Percentiles rank a stretch among this genome's conserved stretches.
Conservation (phyloP, 2,329 filamentous ascomycete genomes). For the Ustulina deusta region DNA sequence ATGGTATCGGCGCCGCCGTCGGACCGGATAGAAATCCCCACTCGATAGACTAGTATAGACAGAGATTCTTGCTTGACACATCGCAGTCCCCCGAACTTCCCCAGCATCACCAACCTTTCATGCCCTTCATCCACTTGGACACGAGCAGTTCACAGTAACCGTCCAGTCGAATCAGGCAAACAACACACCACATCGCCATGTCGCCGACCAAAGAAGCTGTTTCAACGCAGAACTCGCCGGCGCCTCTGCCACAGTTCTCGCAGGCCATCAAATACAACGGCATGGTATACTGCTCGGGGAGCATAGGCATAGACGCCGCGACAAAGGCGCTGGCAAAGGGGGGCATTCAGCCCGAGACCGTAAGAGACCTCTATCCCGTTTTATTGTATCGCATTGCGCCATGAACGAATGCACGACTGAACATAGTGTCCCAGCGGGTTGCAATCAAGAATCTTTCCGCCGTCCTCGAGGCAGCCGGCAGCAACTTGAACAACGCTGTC, state of each 20-base stretch:
- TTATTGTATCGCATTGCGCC: no score
- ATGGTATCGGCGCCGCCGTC: not conserved
- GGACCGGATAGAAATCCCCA: not conserved
- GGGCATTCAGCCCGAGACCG: slow-evolving; percentile 64
- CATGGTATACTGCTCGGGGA: slow-evolving; percentile 78
- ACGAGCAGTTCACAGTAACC: not conserved
- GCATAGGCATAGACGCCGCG: slow-evolving; percentile 68
- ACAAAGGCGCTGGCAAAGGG: slow-evolving; percentile 68
- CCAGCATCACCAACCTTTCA: not conserved
- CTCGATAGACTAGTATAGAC: no score
- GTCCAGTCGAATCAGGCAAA: not conserved
- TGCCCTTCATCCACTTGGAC: not conserved
- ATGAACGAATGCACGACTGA: slow-evolving; percentile 21
- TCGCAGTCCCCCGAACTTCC: not conserved
- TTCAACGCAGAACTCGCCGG: slow-evolving; percentile 61
- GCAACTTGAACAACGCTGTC: slow-evolving; percentile 69
- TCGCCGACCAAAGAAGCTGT: slow-evolving; percentile 48
- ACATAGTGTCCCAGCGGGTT: slow-evolving; percentile 58
- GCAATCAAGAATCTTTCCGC: slow-evolving; percentile 69
- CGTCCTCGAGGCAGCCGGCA: slow-evolving; percentile 71
- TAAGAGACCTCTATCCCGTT: slow-evolving; percentile 48
- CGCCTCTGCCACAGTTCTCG: slow-evolving; percentile 67
- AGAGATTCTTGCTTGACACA: not conserved
- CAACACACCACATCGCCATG: slow-evolving; percentile 21
- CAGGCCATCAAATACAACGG: slow-evolving; percentile 73